Conservation (phyloP, 202 grass and related monocot species). For the Carex sylvatica region DNA sequence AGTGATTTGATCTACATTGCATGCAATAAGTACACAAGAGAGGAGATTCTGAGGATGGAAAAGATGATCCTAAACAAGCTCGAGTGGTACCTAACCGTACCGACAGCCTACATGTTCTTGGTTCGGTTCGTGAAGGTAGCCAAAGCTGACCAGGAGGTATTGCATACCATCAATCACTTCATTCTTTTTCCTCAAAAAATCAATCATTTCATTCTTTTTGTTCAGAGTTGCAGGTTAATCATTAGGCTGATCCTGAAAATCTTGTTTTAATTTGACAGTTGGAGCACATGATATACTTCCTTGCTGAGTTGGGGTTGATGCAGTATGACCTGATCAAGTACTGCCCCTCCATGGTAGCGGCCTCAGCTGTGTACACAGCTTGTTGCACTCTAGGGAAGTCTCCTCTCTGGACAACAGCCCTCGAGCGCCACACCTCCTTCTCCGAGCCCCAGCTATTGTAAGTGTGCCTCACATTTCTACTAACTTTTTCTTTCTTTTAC, state of each 20-base stretch:
- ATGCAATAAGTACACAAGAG: constrained; percentile 53
- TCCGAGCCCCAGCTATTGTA: constrained; percentile 59
- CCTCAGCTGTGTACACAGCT: constrained; percentile 70
- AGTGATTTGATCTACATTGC: constrained; percentile 72
- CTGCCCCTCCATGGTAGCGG: constrained; percentile 63
- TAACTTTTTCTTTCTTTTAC: too few species aligned
- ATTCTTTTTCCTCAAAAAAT: too few species aligned
- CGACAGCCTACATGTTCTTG: constrained; percentile 71
- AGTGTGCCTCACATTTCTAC: background rate
- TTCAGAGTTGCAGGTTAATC: background rate
- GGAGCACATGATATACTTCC: constrained; percentile 83
- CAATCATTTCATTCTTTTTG: background rate
- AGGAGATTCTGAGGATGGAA: constrained; percentile 73
- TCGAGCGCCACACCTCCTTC: constrained; percentile 68
- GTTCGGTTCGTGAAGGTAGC: constrained; percentile 70
- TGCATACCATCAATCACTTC: background rate
- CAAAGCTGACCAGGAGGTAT: constrained; percentile 59
- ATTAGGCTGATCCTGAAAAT: background rate
- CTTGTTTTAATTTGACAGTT: constrained; percentile 44
- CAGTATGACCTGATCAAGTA: constrained; percentile 53
- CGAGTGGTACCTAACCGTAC: constrained; percentile 80
- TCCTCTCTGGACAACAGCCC: constrained; percentile 76
- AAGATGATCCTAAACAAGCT: constrained; percentile 74
- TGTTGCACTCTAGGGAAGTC: constrained; percentile 63
- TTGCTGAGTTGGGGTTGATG: constrained; percentile 69